Conservation (phyloP, 768 basidiomycete genomes). For the Kwoniella sp. region DNA sequence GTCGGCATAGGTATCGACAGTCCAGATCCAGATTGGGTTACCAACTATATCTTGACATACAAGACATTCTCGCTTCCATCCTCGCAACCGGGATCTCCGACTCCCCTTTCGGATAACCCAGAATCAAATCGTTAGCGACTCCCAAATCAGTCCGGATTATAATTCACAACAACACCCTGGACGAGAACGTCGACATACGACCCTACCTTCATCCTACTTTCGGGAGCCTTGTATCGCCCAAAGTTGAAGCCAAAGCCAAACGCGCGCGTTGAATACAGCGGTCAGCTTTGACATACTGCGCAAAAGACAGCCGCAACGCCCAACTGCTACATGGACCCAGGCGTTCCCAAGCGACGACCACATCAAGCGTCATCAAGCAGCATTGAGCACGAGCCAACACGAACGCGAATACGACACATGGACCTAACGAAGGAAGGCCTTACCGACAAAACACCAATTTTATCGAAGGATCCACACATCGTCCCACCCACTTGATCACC, state of each 20-base stretch:
- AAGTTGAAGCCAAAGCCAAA: too few species aligned
- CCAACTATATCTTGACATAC: background rate
- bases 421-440: background rate
- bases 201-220: too few species aligned
- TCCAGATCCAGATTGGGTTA: background rate
- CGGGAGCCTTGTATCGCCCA: too few species aligned
- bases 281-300: too few species aligned
- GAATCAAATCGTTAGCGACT: background rate
- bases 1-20: background rate
- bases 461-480: background rate
- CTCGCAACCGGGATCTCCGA: background rate
- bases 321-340: too few species aligned
- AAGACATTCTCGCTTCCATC: background rate
- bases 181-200: background rate
- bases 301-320: too few species aligned
- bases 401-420: background rate
- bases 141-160: background rate
- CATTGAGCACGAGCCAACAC: background rate
- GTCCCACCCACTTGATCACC: conserved; percentile 1
- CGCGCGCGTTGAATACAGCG: background rate
- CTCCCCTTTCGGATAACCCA: background rate
- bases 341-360: too few species aligned
- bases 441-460: background rate
- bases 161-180: background rate
- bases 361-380: too few species aligned